Evolutionary conservation across 345 rosid species (phyloP), one percentile per base, ranked within the genome.

Genomic region (Euclidium syriacum): DNA sequence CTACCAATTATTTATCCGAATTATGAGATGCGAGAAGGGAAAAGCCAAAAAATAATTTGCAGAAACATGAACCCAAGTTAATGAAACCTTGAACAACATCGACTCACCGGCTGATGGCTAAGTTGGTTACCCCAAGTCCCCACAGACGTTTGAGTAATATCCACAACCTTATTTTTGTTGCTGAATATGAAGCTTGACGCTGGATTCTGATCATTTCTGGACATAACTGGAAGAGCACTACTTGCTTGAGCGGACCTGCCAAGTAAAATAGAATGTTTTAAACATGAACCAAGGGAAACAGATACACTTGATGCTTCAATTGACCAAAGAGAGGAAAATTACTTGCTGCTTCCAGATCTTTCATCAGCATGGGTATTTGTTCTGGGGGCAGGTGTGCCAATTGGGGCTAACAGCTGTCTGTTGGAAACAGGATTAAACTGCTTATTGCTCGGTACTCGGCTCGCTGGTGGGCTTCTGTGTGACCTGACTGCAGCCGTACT

Each of bases 321-420:
- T 66, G 50, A 50, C 35, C 49, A 57, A 26, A 41, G 27, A 33
- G 58, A 41, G 54, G 55, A 57, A 50, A n/a, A 25, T 6, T 83
- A 86, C 96, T 75, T 84, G 78, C 74, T 66, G 54, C 79, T 69
- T 73, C 79, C 85, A 40, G 80, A 68, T 70, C 68, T 78, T 50
- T 43, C 54, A 74, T 80, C 82, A 58, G 82, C 73, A 64, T 68
- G 88, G 39, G 65, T 54, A 62, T 81, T 96, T 71, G 65, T 48
- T 80, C 80, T 94, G 65, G 66, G 38, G 3, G 91, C 79, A 59
- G 80, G 91, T 61, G 88, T 84, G 68, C 99, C 82, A 15, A 94
- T 84, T 15, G 97, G 96, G 59, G 83, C 87, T 75, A 95, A 71
- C 34, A 73, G 75, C 59, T 86, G 96, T 39, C 79, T 84, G 53